Conservation (phyloP, 106 monocot species). For the Agapanthus africanus region DNA sequence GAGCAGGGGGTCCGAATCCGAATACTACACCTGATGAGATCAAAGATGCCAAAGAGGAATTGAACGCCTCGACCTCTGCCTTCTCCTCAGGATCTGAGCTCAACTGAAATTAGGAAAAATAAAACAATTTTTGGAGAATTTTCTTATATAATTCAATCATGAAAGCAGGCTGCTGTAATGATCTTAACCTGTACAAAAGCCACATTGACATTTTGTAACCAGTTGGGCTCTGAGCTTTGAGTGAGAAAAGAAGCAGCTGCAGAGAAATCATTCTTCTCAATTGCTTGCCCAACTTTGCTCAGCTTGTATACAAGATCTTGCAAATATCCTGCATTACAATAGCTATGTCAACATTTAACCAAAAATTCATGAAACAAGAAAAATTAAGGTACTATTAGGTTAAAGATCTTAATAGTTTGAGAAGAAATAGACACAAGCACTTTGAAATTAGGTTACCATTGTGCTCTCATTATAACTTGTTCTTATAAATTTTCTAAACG, state of each 20-base stretch:
- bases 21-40: conserved; percentile 61
- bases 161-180: neutral
- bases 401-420: neutral
- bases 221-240: conserved; percentile 31
- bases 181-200: conserved; percentile 70
- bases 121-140: neutral
- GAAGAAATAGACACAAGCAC: too few species aligned
- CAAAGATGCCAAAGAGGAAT: conserved; percentile 72
- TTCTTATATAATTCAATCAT: too few species aligned
- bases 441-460: too few species aligned
- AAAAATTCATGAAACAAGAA: neutral
- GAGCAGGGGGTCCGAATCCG: too few species aligned
- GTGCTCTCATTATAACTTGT: too few species aligned
- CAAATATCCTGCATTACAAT: conserved; percentile 52
- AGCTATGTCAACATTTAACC: neutral
- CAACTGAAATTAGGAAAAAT: conserved; percentile 31
- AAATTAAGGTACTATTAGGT: too few species aligned
- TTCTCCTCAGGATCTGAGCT: conserved; percentile 73
- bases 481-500: too few species aligned
- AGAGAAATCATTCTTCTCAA: conserved; percentile 70
- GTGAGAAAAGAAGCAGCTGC: conserved; percentile 61
- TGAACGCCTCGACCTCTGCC: conserved; percentile 59
- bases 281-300: conserved; percentile 84
- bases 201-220: conserved; percentile 62
- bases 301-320: conserved; percentile 90